Evolutionary conservation across 2,329 filamentous ascomycete genomes (phyloP).

Genomic region (Aaosphaeria pasadenensis): DNA sequence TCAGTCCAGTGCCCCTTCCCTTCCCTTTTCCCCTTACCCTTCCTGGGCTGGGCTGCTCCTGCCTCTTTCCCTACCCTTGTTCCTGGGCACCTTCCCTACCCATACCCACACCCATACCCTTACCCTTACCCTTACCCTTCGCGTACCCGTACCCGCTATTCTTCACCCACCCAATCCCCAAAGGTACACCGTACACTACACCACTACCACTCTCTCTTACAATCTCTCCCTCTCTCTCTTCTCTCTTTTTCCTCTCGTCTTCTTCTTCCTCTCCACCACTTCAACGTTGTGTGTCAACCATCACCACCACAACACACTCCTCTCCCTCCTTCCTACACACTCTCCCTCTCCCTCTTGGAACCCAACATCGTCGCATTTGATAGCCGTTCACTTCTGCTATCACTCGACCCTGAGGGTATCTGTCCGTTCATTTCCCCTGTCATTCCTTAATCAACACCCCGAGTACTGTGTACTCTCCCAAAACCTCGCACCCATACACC

Average conservation of each 20-base stretch:
- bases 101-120: no score
- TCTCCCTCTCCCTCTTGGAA: conserved; percentile 16
- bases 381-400: conserved; percentile 16
- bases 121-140: no score
- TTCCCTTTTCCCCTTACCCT: no score
- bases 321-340: neutral
- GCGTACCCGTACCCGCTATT: no score
- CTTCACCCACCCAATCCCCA: no score
- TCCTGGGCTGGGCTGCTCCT: no score
- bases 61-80: no score
- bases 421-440: conserved; percentile 37
- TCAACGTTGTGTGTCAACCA: no score
- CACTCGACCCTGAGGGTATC: conserved; percentile 29
- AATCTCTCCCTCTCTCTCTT: conserved; percentile 8
- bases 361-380: conserved; percentile 31
- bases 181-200: neutral
- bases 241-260: conserved; percentile 13
- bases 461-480: no score
- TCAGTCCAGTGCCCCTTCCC: no score
- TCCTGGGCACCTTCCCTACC: no score
- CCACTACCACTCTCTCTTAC: neutral
- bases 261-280: neutral
- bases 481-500: neutral
- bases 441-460: conserved; percentile 32
- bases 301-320: no score